Base-by-base conservation (phyloP, 345 rosid species). In the Litchi chinensis region DNA sequence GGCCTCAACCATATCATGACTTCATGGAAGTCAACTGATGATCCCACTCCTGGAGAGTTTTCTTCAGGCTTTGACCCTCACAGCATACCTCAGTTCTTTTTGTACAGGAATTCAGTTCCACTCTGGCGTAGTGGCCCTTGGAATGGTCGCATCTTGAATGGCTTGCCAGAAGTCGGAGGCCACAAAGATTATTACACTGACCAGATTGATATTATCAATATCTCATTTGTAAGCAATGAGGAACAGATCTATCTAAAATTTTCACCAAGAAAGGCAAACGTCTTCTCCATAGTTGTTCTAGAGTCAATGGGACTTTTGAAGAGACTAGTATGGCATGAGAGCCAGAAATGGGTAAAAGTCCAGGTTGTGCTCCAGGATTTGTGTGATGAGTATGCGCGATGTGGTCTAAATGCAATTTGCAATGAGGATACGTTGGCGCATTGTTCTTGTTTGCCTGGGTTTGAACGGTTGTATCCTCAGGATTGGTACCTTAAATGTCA, bases 61-160 rank as follows among this genome's bases (percentile, higher is more conserved):
- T 82, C 92, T 26, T 82, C 48, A 50, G 78, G 82, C 71, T 22
- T 91, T n/a, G 82, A 87, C n/a, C 89, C 82, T 0, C 62, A 13
- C 3, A 92, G 93, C 68, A 84, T 67, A 16, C 91, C 95, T 0
- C 90, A 92, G 78, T 18, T 83, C 69, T 68, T 80, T 32, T 37
- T 92, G 22, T 89, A 88, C 74, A 77, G 83, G 43, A 89, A 83
- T 48, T 24, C n/a, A 8, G 10, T 3, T 5, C 76, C 64, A 5
- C 63, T 71, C 70, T 90, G 90, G 91, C 89, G 96, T 44, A 79
- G 73, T 5, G 95, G 95, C 3, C 77, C 91, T 32, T 88, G 94
- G 94, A 93, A 88, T 6, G 93, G 93, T 5, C 73, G 57, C 16
- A 84, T 89, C 75, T 90, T 88, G 96, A 90, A 86, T 63, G 95